Conservation (phyloP, 805 yeast species). For the Myxozyma melibiosi region DNA sequence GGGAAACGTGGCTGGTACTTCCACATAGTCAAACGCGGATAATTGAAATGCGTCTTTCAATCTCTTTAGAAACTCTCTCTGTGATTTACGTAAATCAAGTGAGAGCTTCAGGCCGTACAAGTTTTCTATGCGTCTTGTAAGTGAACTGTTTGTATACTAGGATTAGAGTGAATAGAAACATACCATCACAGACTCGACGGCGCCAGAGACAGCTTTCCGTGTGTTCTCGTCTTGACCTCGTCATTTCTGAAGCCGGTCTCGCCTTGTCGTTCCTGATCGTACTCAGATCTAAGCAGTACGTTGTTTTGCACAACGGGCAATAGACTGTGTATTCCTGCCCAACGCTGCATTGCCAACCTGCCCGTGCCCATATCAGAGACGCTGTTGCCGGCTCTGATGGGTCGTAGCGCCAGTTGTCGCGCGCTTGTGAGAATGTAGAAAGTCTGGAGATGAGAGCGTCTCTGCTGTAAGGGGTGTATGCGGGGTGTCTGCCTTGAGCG, state of each 20-base stretch:
- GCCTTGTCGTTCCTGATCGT: not conserved
- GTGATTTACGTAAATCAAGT: not conserved
- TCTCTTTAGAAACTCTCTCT: conserved; percentile 1
- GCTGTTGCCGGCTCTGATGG: conserved; percentile 14
- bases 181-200: conserved; percentile 25
- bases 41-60: not conserved
- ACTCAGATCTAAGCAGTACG: not conserved
- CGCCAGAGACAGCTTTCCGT: conserved; percentile 23
- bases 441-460: conserved; percentile 21
- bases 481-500: not conserved
- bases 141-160: not conserved
- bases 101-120: conserved; percentile 13
- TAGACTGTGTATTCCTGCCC: not conserved
- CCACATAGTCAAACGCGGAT: not conserved
- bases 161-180: not conserved
- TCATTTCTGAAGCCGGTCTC: conserved; percentile 5
- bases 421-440: conserved; percentile 13
- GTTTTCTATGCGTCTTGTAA: not conserved
- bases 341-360: conserved; percentile 24
- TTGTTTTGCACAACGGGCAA: conserved; percentile 14
- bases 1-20: not conserved
- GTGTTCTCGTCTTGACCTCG: conserved; percentile 15
- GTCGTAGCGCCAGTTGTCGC: conserved; percentile 12
- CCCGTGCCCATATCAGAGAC: conserved; percentile 26
- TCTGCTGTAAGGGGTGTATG: conserved; percentile 31